Base-by-base conservation (phyloP, 768 basidiomycete species). In the Erythrobasidium yunnanense region DNA sequence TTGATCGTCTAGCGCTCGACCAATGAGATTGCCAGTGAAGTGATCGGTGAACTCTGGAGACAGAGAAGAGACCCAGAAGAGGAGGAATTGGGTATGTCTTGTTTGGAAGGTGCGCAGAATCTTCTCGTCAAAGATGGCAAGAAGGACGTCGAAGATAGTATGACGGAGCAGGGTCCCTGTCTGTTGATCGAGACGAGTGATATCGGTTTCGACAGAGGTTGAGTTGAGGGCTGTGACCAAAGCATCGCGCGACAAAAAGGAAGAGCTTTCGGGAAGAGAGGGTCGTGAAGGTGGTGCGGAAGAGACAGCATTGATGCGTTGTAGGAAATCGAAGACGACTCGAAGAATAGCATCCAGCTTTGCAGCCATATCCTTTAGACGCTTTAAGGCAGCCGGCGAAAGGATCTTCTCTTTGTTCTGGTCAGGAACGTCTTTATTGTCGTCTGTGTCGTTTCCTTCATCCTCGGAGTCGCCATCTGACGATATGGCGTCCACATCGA, bases 31-130 rank as follows among this genome's bases (percentile, higher is more conserved):
- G 35, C 93, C 93, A 68, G 88, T 88, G 75, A 99, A 96, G 60
- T 90, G 81, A 75, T 99, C 93, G 49, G 87, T 82, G 71, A 90
- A 95, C 68, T 88, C 84, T 1, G 86, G 80, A 70, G 90, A 85
- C 55, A 93, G 85, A 0, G 93, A 96, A 22, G 91, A 82, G 73
- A 86, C 90, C 85, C 90, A 95, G 80, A 99, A 99, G 50, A 97
- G 73, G 67, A 99, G 82, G 78, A 99, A 99, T 72, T 97, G 95
- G 15, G 90, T 91, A 76, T 97, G 95, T 38, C 92, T 87, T 0
- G 91, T 95, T 73, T 92, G 91, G 79, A 95, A 95, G 1, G 95
- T 97, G 38, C 85, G 87, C 53, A 99, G 82, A 74, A 99, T 90
- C 35, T 85, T 85, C 42, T 89, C 84, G 75, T 95, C 90, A 73